These are phyloP conservation scores for Gelatoporia subvermispora DNA, from an alignment of 768 basidiomycete species.

Conservation along the genomic window DNA sequence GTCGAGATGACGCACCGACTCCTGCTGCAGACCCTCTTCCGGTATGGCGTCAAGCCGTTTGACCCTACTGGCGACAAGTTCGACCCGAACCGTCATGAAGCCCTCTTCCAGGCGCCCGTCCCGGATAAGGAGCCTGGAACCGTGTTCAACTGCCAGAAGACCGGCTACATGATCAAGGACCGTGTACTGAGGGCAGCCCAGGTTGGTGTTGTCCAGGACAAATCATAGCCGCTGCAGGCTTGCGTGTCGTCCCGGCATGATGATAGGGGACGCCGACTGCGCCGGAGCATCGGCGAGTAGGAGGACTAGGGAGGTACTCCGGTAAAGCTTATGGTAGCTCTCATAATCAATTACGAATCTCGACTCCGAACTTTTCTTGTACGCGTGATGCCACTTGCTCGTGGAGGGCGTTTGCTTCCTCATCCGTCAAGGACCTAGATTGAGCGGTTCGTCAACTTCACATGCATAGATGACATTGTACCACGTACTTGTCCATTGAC, in stretches of 20 bases:
- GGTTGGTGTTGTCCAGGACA: slow-evolving; percentile 88
- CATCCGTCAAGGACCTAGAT: slow-evolving; percentile 77
- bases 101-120: slow-evolving; percentile 88
- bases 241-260: background rate
- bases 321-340: slow-evolving; percentile 16
- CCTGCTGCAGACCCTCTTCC: slow-evolving; percentile 83
- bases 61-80: slow-evolving; percentile 91
- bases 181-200: slow-evolving; percentile 91
- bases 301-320: background rate
- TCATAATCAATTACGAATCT: slow-evolving; percentile 69
- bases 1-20: slow-evolving; percentile 90
- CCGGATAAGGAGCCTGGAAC: slow-evolving; percentile 88
- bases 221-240: slow-evolving; percentile 3
- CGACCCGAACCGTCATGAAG: slow-evolving; percentile 94
- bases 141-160: slow-evolving; percentile 86
- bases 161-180: slow-evolving; percentile 92
- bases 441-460: background rate
- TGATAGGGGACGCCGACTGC: background rate
- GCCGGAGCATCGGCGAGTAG: background rate
- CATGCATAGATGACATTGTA: slow-evolving; percentile 1
- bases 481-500: slow-evolving; percentile 85
- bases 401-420: slow-evolving; percentile 84
- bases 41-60: slow-evolving; percentile 88
- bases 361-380: slow-evolving; percentile 65
- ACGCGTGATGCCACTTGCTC: slow-evolving; percentile 50